Evolutionary conservation across 2,329 filamentous ascomycete species (phyloP), one percentile per base, ranked within the genome.

Genomic region (Cordyceps militaris): DNA sequence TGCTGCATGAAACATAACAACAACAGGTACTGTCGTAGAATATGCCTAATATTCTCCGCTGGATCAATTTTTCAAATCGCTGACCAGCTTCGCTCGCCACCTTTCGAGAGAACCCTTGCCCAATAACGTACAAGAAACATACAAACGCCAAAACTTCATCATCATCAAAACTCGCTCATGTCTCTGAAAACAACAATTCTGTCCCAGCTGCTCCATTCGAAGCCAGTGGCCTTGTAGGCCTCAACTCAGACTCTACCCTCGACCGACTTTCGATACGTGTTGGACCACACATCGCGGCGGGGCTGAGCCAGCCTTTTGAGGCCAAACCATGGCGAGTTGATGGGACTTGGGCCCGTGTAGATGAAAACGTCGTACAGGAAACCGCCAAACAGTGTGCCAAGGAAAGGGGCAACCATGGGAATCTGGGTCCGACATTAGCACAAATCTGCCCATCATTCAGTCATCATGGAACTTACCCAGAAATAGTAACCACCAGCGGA

Each of bases 341-440:
- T 76, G 1, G 86, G 86, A 62, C 80, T 87, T n/a, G 85, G 71
- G 3, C 87, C 87, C 0, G 84, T 87, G 67, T 85, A 91, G 40
- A 91, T 74, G 67, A 88, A 82, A 2, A 81, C 66, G 67, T 89
- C 85, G 66, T 89, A 88, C 24, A 88, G 63, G 67, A 85, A 83
- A 2, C 82, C 86, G 3, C 86, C 86, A 62, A 86, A 82, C 0
- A 76, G 69, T 63, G 78, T 82, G 5, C 87, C 87, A 10, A 80
- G 68, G 66, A 90, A 89, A 0, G 87, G 87, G 2, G 85, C 79
- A 4, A 91, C 82, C 76, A 91, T 87, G 0, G 87, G 87, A 21
- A 90, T 80, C 84, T 86, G 26, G 8, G 61, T 40, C 60, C 57
- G 36, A 28, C 16, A 49, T 19, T 6, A 13, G 4, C 16, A 11